Evolutionary conservation across 257 asterid genomes (phyloP).

Genomic region (Coffea eugenioides): DNA sequence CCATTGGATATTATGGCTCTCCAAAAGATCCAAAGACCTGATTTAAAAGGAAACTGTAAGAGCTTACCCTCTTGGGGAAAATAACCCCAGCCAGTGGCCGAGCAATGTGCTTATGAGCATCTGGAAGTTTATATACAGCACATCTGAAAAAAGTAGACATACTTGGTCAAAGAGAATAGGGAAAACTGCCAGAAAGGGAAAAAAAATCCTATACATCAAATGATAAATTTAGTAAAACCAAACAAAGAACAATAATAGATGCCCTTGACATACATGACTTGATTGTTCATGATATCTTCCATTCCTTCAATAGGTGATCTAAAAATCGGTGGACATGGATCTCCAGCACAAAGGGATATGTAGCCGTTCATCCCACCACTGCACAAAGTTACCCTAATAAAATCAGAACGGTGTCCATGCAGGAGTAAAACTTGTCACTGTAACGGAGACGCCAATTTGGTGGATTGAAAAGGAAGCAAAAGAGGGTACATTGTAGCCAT

Average conservation of each 20-base stretch:
- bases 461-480: neutral
- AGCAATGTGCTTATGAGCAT: conserved; percentile 69
- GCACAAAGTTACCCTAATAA: conserved; percentile 38
- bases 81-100: conserved; percentile 81
- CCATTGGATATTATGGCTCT: neutral
- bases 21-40: neutral
- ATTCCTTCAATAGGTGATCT: conserved; percentile 81
- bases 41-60: neutral
- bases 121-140: conserved; percentile 84
- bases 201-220: neutral
- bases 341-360: conserved; percentile 85
- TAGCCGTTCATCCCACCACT: conserved; percentile 99
- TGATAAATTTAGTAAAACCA: neutral
- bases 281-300: conserved; percentile 91
- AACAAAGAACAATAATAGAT: neutral
- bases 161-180: neutral
- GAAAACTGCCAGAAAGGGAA: neutral
- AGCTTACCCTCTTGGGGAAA: conserved; percentile 72
- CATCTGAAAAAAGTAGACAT: conserved; percentile 47
- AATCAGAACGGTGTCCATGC: conserved; percentile 34
- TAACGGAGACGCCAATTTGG: neutral
- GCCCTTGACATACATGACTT: conserved; percentile 78
- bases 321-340: conserved; percentile 94
- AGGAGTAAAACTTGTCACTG: conserved; percentile 21
- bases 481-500: neutral